Evolutionary conservation across 345 rosid species (phyloP), one percentile per base, ranked within the genome.

Genomic region (Salix dunnii): DNA sequence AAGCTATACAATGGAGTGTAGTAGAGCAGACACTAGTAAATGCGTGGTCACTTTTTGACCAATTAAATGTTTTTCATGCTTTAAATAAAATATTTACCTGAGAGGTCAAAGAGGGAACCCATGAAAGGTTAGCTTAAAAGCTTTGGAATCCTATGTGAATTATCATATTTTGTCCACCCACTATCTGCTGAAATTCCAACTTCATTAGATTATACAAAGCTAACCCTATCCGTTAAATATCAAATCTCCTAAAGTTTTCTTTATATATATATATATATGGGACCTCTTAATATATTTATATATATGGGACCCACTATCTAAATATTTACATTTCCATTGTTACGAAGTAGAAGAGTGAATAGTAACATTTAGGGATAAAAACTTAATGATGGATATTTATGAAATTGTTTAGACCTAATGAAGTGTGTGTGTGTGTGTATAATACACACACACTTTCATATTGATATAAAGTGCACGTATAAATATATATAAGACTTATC

Each of bases 1-100:
- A 91, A 88, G 97, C 85, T 76, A 85, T 88, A 79, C 85, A 81
- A 85, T 88, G 92, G 91, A 90, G 88, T 87, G 85, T 90, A 85
- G 92, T 86, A 86, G 92, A 42, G 13, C 90, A 89, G 90, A 81
- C 92, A 91, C 88, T 83, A 88, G 90, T 87, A 86, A 87, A 82
- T 82, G 86, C 76, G 85, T 79, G 80, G 77, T 82, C 84, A 55
- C 90, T 89, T 90, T 89, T 91, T 92, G 92, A 92, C 92, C 83
- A 81, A 60, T 75, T 28, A 73, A 79, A 74, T 33, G 68, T 61
- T 28, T 43, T 68, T 58, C n/a, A 17, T 36, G 72, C 35, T 78
- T 35, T 35, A 35, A 35, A 35, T 35, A 35, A 71, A 77, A 67
- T 70, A 77, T 38, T 74, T 76, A 58, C 14, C 82, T 84, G 74